Percentiles rank a stretch among this genome's conserved stretches.
phyloP scores from a whole-genome alignment of 2,329 filamentous ascomycete species.

The Penicillium sp. region DNA sequence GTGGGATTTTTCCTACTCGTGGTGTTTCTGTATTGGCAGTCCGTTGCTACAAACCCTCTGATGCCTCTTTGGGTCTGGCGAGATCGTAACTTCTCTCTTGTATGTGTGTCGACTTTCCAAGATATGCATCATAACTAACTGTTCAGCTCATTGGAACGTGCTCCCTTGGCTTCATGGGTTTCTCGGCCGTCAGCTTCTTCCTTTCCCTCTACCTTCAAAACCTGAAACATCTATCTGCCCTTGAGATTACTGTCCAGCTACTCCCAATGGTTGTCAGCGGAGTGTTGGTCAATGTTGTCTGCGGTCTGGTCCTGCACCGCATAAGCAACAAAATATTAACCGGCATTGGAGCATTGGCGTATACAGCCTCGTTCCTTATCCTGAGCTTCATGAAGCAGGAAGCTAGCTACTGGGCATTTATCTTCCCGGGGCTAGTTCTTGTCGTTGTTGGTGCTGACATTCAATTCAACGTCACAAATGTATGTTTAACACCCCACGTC shows the following conservation, averaged over 20 bases:
- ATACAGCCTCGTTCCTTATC: conserved; percentile 50
- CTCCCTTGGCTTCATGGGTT: conserved; percentile 63
- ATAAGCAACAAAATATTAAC: conserved; percentile 66
- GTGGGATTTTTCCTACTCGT: conserved; percentile 58
- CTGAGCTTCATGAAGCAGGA: conserved; percentile 57
- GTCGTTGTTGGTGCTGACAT: conserved; percentile 67
- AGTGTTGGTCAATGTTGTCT: conserved; percentile 63
- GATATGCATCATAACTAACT: not conserved
- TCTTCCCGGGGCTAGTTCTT: conserved; percentile 62
- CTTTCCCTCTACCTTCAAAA: conserved; percentile 65
- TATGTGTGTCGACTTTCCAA: conserved; percentile 33
- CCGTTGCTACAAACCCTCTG: conserved; percentile 50
- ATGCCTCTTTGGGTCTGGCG: conserved; percentile 58
- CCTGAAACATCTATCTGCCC: conserved; percentile 52
- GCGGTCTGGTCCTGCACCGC: conserved; percentile 60
- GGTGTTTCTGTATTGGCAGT: conserved; percentile 64
- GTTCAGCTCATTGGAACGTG: conserved; percentile 56
- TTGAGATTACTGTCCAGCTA: conserved; percentile 62
- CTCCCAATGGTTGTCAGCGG: conserved; percentile 66
- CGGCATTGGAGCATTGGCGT: conserved; percentile 50
- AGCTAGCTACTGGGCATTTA: conserved; percentile 64
- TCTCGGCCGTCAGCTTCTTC: conserved; percentile 63
- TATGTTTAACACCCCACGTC: conserved; percentile 36
- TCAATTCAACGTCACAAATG: conserved; percentile 69
- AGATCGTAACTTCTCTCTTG: conserved; percentile 64